Evolutionary conservation across 2,329 filamentous ascomycete genomes (phyloP).

Genomic region (Cladophialophora yegresii): DNA sequence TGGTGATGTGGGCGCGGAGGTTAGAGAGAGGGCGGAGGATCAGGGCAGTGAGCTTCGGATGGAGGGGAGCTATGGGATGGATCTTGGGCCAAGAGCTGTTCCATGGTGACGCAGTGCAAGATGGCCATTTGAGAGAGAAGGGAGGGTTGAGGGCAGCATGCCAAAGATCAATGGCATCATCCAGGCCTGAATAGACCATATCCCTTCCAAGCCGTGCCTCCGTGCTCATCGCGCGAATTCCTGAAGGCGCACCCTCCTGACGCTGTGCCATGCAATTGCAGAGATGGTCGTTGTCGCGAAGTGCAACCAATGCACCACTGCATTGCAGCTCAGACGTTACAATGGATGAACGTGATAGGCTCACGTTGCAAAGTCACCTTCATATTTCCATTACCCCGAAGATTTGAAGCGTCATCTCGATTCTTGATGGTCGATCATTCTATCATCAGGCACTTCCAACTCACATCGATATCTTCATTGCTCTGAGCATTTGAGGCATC

Average conservation of each 20-base stretch:
- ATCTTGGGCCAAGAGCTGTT: conserved; percentile 31
- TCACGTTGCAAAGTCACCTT: neutral
- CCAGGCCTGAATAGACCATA: neutral
- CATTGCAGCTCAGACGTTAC: neutral
- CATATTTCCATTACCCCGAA: neutral
- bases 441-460: no score
- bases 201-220: neutral
- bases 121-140: neutral
- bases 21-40: conserved; percentile 28
- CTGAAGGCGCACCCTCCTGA: neutral
- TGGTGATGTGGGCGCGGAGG: conserved; percentile 29
- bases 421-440: neutral
- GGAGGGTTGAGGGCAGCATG: neutral
- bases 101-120: conserved; percentile 25
- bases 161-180: neutral
- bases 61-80: conserved; percentile 29
- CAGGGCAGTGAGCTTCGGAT: conserved; percentile 16
- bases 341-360: neutral
- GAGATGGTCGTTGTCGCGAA: neutral
- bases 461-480: no score
- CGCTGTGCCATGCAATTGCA: neutral
- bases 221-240: neutral
- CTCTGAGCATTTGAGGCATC: no score
- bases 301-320: neutral
- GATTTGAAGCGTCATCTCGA: neutral